These are phyloP conservation scores for Circinella minor DNA, from an alignment of 371 early-diverging fungal species.

Conservation along the genomic window DNA sequence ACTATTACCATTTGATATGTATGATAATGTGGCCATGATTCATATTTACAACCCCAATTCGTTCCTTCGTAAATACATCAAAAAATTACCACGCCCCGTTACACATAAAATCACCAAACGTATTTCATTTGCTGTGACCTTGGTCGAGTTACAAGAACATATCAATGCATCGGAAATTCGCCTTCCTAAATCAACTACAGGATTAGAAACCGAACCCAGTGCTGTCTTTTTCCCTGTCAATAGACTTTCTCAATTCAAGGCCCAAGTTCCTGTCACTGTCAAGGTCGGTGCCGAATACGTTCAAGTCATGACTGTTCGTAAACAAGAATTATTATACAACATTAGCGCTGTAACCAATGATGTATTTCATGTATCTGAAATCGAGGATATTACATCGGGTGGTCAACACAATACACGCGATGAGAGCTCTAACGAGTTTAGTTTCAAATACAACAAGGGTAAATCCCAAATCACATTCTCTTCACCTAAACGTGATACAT, in stretches of 20 bases:
- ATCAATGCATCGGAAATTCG: conserved; percentile 73
- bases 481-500: conserved; percentile 78
- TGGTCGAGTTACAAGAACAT: conserved; percentile 75
- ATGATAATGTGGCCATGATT: conserved; percentile 58
- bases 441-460: conserved; percentile 78
- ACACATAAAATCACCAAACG: conserved; percentile 67
- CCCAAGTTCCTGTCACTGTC: conserved; percentile 79
- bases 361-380: conserved; percentile 84
- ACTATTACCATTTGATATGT: conserved; percentile 68
- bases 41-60: conserved; percentile 85
- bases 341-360: conserved; percentile 82
- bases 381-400: conserved; percentile 74
- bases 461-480: conserved; percentile 72
- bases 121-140: conserved; percentile 64
- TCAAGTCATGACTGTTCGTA: conserved; percentile 74
- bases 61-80: conserved; percentile 73
- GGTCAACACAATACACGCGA: conserved; percentile 33
- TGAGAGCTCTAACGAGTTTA: conserved; percentile 75
- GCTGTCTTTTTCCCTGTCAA: conserved; percentile 69
- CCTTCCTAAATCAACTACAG: conserved; percentile 79
- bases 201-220: conserved; percentile 71
- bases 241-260: conserved; percentile 63
- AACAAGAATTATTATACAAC: conserved; percentile 73
- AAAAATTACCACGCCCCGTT: conserved; percentile 61
- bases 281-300: conserved; percentile 83